Base-by-base conservation (phyloP, 768 basidiomycete genomes). In the Crucibulum laeve region DNA sequence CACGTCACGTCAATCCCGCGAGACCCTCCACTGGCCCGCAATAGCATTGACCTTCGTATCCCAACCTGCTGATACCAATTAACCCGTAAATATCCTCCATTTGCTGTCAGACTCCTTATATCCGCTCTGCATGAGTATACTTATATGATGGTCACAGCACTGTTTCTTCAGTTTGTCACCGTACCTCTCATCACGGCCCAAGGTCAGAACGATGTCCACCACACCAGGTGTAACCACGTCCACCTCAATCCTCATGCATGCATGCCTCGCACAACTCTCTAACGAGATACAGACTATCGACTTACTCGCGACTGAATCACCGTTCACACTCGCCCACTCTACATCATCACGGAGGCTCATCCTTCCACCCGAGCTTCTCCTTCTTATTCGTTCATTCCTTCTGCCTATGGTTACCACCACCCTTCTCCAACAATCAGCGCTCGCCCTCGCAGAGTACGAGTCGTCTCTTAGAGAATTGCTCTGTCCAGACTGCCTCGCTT, bases 281-380 rank as follows among this genome's bases (percentile, higher is more conserved):
- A 69, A 69, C 6, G 61, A 75, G 53, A 52, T 80, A 51, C 61
- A 57, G 37, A 62, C 71, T 11, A 48, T 76, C 44, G 73, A 76
- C 50, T 47, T 56, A 3, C 56, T 70, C 51, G 66, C 73, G 39
- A 54, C 39, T 13, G 34, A 40, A 13, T 48, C 54, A 4, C 45
- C 38, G 17, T 45, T 40, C 35, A 25, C 51, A 14, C 24, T 45
- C 36, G 40, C 26, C 23, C 41, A 38, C 18, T 46, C 45, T n/a
- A 38, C 44, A 19, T 46, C 56, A 34, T 34, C 44, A 19, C 46
- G 40, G 26, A 51, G 42, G 42, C 30, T 45, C 30, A 41, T 47
- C 0, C 58, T 82, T 17, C 80, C 80, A 13, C 50, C 69, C 17
- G 80, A 82, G 47, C 49, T 81, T n/a, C 66, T 80, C 33, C 64